A percentile compares a stretch with the other conserved stretches of the same genome.
Evolutionary conservation across 257 asterid species (phyloP).

Genomic region (Solanum piurae): DNA sequence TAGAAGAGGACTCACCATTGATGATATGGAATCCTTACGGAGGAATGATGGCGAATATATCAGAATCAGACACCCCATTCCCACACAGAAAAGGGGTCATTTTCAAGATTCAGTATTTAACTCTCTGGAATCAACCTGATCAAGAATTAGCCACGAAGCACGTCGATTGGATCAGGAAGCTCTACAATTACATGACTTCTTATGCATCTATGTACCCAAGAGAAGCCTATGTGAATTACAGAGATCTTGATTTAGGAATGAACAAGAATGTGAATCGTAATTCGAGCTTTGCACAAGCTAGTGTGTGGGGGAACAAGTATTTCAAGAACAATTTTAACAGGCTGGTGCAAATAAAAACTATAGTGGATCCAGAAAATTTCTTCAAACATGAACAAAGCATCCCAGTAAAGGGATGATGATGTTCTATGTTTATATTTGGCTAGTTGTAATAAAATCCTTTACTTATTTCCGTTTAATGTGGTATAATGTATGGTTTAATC

Average conservation of each 20-base stretch:
- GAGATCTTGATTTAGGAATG: constrained; percentile 1
- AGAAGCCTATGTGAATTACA: constrained; percentile 5
- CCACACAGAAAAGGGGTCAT: not conserved
- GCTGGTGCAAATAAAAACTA: not conserved
- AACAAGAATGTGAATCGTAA: not conserved
- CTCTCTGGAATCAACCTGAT: not conserved
- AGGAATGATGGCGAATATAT: constrained; percentile 2
- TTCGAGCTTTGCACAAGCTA: not conserved
- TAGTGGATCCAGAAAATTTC: not conserved
- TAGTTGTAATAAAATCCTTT: not conserved
- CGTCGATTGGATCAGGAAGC: not conserved
- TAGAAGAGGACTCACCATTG: not conserved
- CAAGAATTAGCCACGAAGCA: not conserved
- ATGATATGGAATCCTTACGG: constrained; percentile 1
- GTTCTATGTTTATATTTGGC: not conserved
- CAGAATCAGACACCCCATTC: constrained; percentile 1
- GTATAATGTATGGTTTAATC: not conserved
- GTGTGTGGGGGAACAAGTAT: constrained; percentile 1
- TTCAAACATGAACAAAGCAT: constrained; percentile 2
- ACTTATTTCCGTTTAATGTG: not conserved
- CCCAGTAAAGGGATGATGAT: not conserved
- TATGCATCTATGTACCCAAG: not conserved
- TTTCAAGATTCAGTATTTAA: not conserved
- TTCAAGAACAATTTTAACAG: not conserved
- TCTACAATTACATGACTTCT: constrained; percentile 1